These are phyloP conservation scores for Peronospora farinosa DNA, from an alignment of 352 stramenopile species.

Conservation along the genomic window DNA sequence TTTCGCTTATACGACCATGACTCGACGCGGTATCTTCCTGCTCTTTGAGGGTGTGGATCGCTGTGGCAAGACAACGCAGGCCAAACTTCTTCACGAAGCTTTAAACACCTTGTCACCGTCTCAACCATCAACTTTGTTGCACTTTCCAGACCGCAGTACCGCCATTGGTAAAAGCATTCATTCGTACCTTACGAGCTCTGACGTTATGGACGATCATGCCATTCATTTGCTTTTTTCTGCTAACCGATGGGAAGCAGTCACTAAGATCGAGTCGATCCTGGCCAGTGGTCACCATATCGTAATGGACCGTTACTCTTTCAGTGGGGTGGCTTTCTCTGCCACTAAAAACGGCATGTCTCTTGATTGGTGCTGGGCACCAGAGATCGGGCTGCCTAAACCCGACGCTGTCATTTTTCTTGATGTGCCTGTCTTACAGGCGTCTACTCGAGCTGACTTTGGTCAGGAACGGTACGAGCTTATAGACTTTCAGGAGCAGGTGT, in stretches of 20 bases:
- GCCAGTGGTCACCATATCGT: slow-evolving; percentile 88
- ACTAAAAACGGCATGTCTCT: slow-evolving; percentile 92
- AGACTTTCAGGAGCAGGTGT: slow-evolving; percentile 84
- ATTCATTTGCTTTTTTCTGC: slow-evolving; percentile 99
- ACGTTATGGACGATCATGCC: slow-evolving; percentile 91
- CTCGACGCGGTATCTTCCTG: slow-evolving; percentile 93
- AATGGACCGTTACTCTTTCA: slow-evolving; percentile 97
- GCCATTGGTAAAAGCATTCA: slow-evolving; percentile 96
- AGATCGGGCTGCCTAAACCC: slow-evolving; percentile 94
- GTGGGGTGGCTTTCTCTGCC: slow-evolving; percentile 96
- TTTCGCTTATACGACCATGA: slow-evolving; percentile 4
- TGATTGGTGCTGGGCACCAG: slow-evolving; percentile 96
- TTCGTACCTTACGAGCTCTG: slow-evolving; percentile 89
- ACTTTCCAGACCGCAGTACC: slow-evolving; percentile 82
- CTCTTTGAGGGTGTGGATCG: slow-evolving; percentile 98
- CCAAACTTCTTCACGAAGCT: slow-evolving; percentile 77
- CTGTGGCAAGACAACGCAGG: slow-evolving; percentile 99
- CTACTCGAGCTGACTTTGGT: slow-evolving; percentile 90
- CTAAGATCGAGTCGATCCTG: slow-evolving; percentile 62
- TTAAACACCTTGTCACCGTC: slow-evolving; percentile 29
- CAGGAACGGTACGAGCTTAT: slow-evolving; percentile 89
- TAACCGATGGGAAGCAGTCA: slow-evolving; percentile 97
- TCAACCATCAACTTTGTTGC: slow-evolving; percentile 39
- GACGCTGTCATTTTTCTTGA: slow-evolving; percentile 98
- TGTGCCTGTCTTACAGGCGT: slow-evolving; percentile 86